Base-by-base conservation (phyloP, 2,329 filamentous ascomycete species). In the Cercospora nicotianae region DNA sequence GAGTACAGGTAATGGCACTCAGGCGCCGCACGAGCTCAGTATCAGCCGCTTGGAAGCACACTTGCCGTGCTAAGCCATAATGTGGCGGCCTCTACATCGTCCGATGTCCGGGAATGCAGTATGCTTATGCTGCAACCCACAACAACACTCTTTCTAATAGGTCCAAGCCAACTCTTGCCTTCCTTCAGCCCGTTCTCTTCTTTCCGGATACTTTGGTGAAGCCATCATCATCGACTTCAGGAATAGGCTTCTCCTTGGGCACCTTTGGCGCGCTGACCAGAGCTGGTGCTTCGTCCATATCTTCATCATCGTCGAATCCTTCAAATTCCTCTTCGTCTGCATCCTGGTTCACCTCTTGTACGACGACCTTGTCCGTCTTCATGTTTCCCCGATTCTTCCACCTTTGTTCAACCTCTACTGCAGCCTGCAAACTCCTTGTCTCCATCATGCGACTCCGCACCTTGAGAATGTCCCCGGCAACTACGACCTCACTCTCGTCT, bases 371-470 rank as follows among this genome's bases (percentile, higher is more conserved):
- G 59, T 74, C 68, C n/a, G 65, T 86, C 69, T 84, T 83, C 75
- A 89, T 85, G 71, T 92, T 81, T 61, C 86, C 85, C 77, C 96
- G 81, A 68, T 97, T 91, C 76, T 89, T 85, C 70, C 84, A 84
- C 18, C 93, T 92, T 10, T 95, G 86, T 70, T 90, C 87, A 65
- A 87, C 88, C 31, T 89, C 91, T 65, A 90, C 92, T 73, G 92
- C 93, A 79, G 97, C 94, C 95, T 97, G 80, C 70, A 91, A 90
- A 66, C 89, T 84, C 16, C 91, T 91, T 69, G 86, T 85, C 67
- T 84, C 83, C 63, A 88, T 88, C 77, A 89, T 88, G 76, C 91
- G 86, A 67, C 83, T 83, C 74, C 89, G 85, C 70, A 94, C 81
- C 63, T 85, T 84, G 78, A 96, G 81, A 67, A 98, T 91, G 74